Base-by-base conservation (phyloP, 768 basidiomycete species). In the Kockovaella imperatae region DNA sequence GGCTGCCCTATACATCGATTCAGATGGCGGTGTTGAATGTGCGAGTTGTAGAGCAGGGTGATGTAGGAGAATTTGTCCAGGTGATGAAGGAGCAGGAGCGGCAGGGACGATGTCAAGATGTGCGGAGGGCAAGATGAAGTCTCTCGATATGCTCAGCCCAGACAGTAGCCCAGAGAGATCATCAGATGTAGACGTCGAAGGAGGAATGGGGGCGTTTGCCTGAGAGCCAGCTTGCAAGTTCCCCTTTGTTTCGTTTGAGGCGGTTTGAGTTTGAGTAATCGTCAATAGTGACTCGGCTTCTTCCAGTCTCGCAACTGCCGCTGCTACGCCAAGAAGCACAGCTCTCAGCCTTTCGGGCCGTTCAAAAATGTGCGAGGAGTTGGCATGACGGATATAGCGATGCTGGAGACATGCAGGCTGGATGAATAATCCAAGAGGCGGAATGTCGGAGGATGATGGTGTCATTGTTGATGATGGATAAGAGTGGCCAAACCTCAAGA, bases 331-430 rank as follows among this genome's bases (percentile, higher is more conserved):
- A 4, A 86, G 62, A 56, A 82, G 80, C 42, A 96, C 80, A 0
- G 90, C 90, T 41, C 83, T 79, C 23, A 97, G 74, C 20, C 93
- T 80, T 66, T 95, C 86, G 0, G 91, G 91, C 8, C 87, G 78
- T 67, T 97, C 93, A n/a, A 91, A 80, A 45, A 95, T 82, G 36
- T 76, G 74, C 1, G 85, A 86, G 0, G 75, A 75, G 59, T 87
- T 83, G 42, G 78, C 76, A 14, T 82, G 80, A 14, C 90, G 82
- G 45, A 90, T 87, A 60, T 81, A 93, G 35, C 58, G 59, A 46
- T 72, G 71, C 29, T 67, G 60, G 7, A 62, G 53, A 43, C 72
- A 72, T 41, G 65, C 64, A 15, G 72, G 72, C 48, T 72, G 71
- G 34, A 71, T 53, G 62, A 70, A 68, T 17, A 73, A 55, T 7